Evolutionary conservation across 257 asterid genomes (phyloP), one percentile per base, ranked within the genome.

Genomic region (Lycium barbarum): DNA sequence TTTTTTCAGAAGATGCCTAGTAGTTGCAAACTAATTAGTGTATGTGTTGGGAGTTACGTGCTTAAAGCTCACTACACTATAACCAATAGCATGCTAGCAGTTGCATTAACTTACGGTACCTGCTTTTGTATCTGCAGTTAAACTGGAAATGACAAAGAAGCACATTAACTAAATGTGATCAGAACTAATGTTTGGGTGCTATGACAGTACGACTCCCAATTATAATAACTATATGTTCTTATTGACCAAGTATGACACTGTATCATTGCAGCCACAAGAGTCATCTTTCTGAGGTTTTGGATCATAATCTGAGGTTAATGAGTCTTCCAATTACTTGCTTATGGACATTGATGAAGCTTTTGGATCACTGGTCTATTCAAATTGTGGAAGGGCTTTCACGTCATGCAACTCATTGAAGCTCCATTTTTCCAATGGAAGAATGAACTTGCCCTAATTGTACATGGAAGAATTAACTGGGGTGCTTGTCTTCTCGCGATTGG

Each of bases 271-370:
- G 82, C 82, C 15, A 53, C 49, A 14, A 53, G 26, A 51, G 26
- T 51, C 26, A 78, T 78, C 82, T 53, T 26, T 78, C 15, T 33
- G 82, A 53, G 63, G 45, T 51, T 76, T 72, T 26, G 81, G 62
- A 53, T 26, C 82, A 76, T 53, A 26, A 51, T 76, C 9, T 51
- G 82, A 53, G 82, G 65, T 78, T 12, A 33, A 4, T 14, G 59
- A 14, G 6, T 59, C 65, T 78, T 47, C 26, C 33, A 11, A 74
- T 14, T 49, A 22, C n/a, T 49, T 53, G 49, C 49, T 3, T 78
- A 14, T 33, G 82, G 65, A 15, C 47, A 26, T 53, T 7, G 65
- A 49, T 51, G 82, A 45, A 53, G 82, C 82, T 14, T 53, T 78
- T 26, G 33, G 9, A 26, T 53, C 47, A 26, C 5, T 14, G 65